These are phyloP conservation scores for Penicillium odoratum DNA, from an alignment of 495 filamentous ascomycete species.

Conservation along the genomic window DNA sequence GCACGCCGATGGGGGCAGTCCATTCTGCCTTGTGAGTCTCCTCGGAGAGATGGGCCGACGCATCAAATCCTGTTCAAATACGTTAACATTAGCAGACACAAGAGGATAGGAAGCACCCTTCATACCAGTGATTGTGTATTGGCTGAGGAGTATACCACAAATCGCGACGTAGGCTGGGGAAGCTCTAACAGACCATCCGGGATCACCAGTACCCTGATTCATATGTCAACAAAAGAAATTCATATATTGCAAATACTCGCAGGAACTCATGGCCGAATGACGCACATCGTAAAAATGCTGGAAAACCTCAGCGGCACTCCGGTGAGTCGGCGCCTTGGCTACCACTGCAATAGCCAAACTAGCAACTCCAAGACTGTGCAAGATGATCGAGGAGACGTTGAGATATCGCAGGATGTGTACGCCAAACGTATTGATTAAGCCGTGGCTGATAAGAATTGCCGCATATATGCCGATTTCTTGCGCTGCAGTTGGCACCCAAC, in stretches of 20 bases:
- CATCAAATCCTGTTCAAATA: background rate
- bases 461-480: background rate
- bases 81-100: background rate
- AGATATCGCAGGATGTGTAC: constrained; percentile 2
- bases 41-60: background rate
- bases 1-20: background rate
- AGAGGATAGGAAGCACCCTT: background rate
- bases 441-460: background rate
- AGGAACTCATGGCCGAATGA: background rate
- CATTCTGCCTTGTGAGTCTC: background rate
- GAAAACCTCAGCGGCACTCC: constrained; percentile 1
- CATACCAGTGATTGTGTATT: constrained; percentile 2
- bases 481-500: constrained; percentile 1
- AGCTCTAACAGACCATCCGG: constrained; percentile 1
- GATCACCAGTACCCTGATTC: background rate
- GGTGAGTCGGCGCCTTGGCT: background rate
- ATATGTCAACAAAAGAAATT: background rate
- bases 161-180: background rate
- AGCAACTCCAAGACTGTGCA: constrained; percentile 2
- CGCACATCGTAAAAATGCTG: constrained; percentile 1
- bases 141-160: constrained; percentile 1
- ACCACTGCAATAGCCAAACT: constrained; percentile 2
- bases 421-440: background rate
- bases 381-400: background rate
- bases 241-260: background rate